phyloP scores from a whole-genome alignment of 345 rosid genomes.

The Salix koriyanagi region DNA sequence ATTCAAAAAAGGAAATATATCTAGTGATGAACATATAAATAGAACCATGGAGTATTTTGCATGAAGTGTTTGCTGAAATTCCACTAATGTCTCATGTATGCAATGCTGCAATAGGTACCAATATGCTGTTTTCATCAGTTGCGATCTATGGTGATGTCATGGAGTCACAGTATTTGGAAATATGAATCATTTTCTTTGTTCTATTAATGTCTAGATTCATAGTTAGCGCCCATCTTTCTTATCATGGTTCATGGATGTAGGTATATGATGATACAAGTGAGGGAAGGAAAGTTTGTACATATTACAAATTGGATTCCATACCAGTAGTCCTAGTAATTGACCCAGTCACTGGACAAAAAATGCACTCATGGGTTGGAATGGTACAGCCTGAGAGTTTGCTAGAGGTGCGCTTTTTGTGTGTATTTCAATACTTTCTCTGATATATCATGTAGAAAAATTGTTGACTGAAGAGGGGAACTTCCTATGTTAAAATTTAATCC shows the following conservation, averaged over 20 bases:
- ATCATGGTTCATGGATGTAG: constrained; percentile 29
- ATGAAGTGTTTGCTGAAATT: not conserved
- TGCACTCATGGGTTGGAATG: constrained; percentile 90
- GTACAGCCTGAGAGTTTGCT: constrained; percentile 83
- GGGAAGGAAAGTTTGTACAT: constrained; percentile 90
- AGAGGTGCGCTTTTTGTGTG: constrained; percentile 43
- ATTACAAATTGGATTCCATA: constrained; percentile 71
- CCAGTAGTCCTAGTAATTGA: constrained; percentile 92
- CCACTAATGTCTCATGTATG: not conserved
- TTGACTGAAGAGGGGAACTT: not conserved
- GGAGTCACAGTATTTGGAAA: not conserved
- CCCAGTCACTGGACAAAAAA: constrained; percentile 94
- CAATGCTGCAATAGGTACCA: not conserved
- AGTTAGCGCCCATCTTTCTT: not conserved
- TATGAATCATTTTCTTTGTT: not conserved
- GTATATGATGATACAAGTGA: constrained; percentile 86
- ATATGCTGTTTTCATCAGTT: not conserved
- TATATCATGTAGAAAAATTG: not conserved
- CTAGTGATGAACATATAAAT: not conserved
- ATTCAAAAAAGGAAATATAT: not conserved
- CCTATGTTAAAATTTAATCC: not conserved
- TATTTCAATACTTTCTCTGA: not conserved
- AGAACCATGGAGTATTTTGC: not conserved
- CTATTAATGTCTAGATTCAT: not conserved
- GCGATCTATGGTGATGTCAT: not conserved